Evolutionary conservation across 805 yeast genomes (phyloP).

Genomic region (Yamadazyma sp.): DNA sequence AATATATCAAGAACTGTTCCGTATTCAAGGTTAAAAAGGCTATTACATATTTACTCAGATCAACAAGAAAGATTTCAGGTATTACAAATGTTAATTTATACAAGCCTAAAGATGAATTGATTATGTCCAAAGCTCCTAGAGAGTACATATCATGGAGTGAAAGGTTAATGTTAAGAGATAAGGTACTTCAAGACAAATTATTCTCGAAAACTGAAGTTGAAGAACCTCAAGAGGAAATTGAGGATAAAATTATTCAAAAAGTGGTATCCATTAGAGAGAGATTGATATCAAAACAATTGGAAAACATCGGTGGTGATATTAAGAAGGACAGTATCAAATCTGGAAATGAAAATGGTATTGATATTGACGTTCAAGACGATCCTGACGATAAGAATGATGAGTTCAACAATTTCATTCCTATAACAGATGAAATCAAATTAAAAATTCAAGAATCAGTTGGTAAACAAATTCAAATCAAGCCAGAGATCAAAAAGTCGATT

Average conservation of each 20-base stretch:
- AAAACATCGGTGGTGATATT: not conserved
- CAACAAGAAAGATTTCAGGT: conserved; percentile 50
- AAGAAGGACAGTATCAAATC: not conserved
- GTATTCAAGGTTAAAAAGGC: conserved; percentile 60
- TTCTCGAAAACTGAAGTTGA: conserved; percentile 2
- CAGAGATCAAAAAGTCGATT: conserved; percentile 12
- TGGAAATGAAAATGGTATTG: not conserved
- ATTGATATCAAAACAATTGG: not conserved
- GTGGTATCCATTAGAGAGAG: not conserved
- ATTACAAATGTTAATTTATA: conserved; percentile 32
- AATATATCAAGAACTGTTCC: conserved; percentile 44
- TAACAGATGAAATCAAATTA: conserved; percentile 6
- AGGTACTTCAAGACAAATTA: conserved; percentile 10
- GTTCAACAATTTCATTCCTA: conserved; percentile 4
- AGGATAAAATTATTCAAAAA: conserved; percentile 3
- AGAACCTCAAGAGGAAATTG: conserved; percentile 9
- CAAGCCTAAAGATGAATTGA: conserved; percentile 38
- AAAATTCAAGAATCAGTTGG: conserved; percentile 12
- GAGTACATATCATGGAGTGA: conserved; percentile 38
- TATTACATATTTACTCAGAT: conserved; percentile 55
- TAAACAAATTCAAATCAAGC: conserved; percentile 10
- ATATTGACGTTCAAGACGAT: not conserved
- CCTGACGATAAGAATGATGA: not conserved
- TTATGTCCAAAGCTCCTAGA: conserved; percentile 26
- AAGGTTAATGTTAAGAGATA: conserved; percentile 29